phyloP scores from a whole-genome alignment of 1,284 basidiomycete species.

The Puccinia coronata region DNA sequence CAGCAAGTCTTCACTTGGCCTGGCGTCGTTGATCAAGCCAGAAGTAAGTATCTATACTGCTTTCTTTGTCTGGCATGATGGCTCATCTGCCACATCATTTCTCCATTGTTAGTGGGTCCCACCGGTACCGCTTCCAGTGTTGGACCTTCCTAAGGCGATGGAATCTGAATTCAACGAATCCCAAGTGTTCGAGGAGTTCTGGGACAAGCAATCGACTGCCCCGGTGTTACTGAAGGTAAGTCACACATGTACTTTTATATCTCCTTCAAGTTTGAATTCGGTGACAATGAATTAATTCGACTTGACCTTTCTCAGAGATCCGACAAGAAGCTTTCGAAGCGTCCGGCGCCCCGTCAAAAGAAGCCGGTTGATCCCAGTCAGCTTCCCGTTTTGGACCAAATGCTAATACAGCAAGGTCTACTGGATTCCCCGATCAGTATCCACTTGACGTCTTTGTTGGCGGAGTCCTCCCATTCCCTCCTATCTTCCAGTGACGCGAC shows the following conservation, averaged over 20 bases:
- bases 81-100: no score
- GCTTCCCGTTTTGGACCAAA: constrained; percentile 27
- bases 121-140: constrained; percentile 4
- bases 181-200: constrained; percentile 3
- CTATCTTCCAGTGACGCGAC: background rate
- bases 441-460: constrained; percentile 19
- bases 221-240: constrained; percentile 17
- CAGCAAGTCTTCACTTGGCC: constrained; percentile 25
- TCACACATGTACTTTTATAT: background rate
- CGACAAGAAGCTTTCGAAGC: background rate
- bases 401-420: constrained; percentile 35
- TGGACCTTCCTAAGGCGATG: constrained; percentile 7
- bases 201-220: background rate
- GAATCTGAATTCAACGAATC: background rate
- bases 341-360: background rate
- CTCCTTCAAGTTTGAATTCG: background rate
- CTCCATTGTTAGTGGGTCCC: background rate
- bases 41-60: background rate
- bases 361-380: background rate
- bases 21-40: constrained; percentile 15
- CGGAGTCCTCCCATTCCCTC: background rate
- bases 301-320: constrained; percentile 1
- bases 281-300: background rate
- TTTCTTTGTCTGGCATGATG: no score
- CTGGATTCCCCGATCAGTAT: constrained; percentile 40